These are phyloP conservation scores for Pulveroboletus sp. DNA, from an alignment of 768 basidiomycete species.

Conservation along the genomic window DNA sequence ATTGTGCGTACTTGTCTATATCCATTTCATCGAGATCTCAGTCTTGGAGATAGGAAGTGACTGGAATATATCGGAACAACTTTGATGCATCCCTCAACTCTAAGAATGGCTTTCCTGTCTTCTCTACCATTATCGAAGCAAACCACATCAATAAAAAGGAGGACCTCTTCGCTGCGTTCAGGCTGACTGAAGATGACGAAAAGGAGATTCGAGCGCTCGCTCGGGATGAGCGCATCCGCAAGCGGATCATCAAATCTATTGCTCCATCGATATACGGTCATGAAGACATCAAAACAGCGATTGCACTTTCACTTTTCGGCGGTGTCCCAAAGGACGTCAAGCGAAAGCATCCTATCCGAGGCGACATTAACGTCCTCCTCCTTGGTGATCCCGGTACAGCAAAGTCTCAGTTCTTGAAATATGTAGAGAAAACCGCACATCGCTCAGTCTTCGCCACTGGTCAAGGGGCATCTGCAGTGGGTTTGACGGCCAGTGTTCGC, in stretches of 20 bases:
- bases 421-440: slow-evolving; percentile 97
- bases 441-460: slow-evolving; percentile 98
- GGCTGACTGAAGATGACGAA: slow-evolving; percentile 96
- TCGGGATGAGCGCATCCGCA: slow-evolving; percentile 90
- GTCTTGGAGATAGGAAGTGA: slow-evolving; percentile 71
- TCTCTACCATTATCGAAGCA: slow-evolving; percentile 96
- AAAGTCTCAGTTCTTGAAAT: slow-evolving; percentile 98
- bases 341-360: slow-evolving; percentile 91
- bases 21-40: background rate
- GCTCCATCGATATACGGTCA: slow-evolving; percentile 99
- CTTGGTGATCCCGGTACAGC: slow-evolving; percentile 98
- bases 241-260: slow-evolving; percentile 97
- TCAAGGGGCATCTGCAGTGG: slow-evolving; percentile 96
- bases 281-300: slow-evolving; percentile 97
- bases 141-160: slow-evolving; percentile 99
- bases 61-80: slow-evolving; percentile 97
- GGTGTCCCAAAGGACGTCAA: slow-evolving; percentile 96
- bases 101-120: slow-evolving; percentile 99
- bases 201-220: slow-evolving; percentile 83
- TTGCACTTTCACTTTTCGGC: slow-evolving; percentile 92
- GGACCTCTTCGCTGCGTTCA: slow-evolving; percentile 97
- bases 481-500: slow-evolving; percentile 97
- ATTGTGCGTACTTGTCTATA: slow-evolving; percentile 66
- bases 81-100: slow-evolving; percentile 97
- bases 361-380: slow-evolving; percentile 95